Conservation (phyloP, 164 flowering plant genomes). For the Cinnamomum chago region DNA sequence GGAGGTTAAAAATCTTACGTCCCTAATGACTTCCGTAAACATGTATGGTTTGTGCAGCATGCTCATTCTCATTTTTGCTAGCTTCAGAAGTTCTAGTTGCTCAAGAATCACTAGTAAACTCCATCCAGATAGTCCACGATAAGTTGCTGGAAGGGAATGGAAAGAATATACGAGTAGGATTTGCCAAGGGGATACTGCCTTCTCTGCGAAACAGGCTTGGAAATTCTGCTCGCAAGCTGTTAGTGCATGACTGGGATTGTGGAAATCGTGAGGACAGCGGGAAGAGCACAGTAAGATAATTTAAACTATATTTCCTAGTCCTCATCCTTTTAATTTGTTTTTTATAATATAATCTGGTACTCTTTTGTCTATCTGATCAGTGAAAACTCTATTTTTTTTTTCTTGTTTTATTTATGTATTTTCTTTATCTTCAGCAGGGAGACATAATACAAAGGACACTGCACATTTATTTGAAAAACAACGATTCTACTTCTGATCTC, state of each 20-base stretch:
- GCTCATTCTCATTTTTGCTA: conserved; percentile 51
- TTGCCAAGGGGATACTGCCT: conserved; percentile 29
- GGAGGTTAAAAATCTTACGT: not conserved
- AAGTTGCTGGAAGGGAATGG: conserved; percentile 25
- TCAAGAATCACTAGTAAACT: conserved; percentile 50
- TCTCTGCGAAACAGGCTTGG: conserved; percentile 45
- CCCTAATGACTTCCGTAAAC: not conserved
- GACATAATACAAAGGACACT: conserved; percentile 59
- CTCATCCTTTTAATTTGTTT: not conserved
- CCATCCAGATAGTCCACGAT: conserved; percentile 30
- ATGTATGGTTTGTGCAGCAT: conserved; percentile 43
- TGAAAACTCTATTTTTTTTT: not conserved
- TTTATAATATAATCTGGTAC: not conserved
- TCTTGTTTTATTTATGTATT: not conserved
- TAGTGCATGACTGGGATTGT: conserved; percentile 46
- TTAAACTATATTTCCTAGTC: conserved; percentile 2
- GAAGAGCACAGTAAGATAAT: conserved; percentile 51
- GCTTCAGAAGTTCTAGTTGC: conserved; percentile 64
- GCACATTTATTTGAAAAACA: conserved; percentile 53
- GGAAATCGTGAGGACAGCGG: conserved; percentile 36
- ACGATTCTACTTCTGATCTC: conserved; percentile 48
- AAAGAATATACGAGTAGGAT: conserved; percentile 22
- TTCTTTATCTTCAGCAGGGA: conserved; percentile 35
- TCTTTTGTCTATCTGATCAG: not conserved
- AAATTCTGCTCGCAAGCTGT: conserved; percentile 46